phyloP scores from a whole-genome alignment of 805 yeast species.

The Wickerhamiella dianesei region DNA sequence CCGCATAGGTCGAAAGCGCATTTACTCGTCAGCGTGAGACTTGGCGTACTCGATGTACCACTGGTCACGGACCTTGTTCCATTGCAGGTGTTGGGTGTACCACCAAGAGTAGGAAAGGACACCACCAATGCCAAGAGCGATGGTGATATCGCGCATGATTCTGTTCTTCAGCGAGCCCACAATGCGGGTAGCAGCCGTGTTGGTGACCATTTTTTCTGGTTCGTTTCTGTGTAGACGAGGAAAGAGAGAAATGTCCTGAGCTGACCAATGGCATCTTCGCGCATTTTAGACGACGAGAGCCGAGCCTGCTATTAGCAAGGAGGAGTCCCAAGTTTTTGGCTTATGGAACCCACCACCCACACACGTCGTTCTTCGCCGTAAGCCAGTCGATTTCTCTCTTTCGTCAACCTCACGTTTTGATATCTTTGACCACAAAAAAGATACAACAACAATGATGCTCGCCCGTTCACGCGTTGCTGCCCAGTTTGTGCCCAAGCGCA shows the following conservation, averaged over 20 bases:
- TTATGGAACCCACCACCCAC: background rate
- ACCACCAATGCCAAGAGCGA: slow-evolving; percentile 38
- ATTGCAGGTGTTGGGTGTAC: slow-evolving; percentile 68
- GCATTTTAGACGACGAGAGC: slow-evolving; percentile 1
- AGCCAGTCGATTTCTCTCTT: background rate
- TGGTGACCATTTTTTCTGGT: slow-evolving; percentile 15
- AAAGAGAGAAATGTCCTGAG: background rate
- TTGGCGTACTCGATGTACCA: slow-evolving; percentile 71
- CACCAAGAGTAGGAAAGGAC: slow-evolving; percentile 66
- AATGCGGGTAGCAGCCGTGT: slow-evolving; percentile 27
- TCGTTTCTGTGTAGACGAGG: background rate
- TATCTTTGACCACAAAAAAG: background rate
- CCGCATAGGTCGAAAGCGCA: no score
- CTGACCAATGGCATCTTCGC: slow-evolving; percentile 6
- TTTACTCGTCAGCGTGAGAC: slow-evolving; percentile 36
- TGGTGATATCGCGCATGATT: slow-evolving; percentile 61
- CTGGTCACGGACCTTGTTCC: slow-evolving; percentile 64
- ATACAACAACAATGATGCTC: background rate
- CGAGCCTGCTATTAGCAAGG: background rate
- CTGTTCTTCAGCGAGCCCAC: slow-evolving; percentile 71
- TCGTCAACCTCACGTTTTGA: background rate
- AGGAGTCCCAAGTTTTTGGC: background rate
- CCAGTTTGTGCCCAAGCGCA: slow-evolving; percentile 8
- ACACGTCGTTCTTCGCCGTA: no score
- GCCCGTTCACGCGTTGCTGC: slow-evolving; percentile 5